Evolutionary conservation across 257 asterid species (phyloP).

Genomic region (Apocynum venetum): DNA sequence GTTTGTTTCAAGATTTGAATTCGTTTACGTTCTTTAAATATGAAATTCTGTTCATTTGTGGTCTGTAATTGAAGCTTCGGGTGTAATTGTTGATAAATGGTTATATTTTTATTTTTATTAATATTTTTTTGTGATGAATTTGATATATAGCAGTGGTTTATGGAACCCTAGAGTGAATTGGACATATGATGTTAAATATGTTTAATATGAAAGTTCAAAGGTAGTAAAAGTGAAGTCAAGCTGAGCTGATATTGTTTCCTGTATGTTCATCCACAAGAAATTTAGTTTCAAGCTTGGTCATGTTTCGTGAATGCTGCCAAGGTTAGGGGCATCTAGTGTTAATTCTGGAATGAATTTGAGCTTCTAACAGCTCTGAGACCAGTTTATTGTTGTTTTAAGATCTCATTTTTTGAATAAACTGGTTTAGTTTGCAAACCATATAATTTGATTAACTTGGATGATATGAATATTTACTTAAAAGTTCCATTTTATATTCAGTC

Average conservation of each 20-base stretch:
- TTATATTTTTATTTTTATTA: background rate
- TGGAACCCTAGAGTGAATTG: background rate
- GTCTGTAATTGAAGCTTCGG: too few relatives aligned
- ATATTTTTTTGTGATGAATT: background rate
- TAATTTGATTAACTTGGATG: background rate
- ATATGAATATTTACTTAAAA: background rate
- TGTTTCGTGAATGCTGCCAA: background rate
- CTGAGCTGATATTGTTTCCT: background rate
- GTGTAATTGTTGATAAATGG: too few relatives aligned
- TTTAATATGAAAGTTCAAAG: background rate
- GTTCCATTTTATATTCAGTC: background rate
- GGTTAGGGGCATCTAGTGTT: background rate
- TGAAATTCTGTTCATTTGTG: background rate
- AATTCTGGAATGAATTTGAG: background rate
- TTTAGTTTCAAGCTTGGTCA: background rate
- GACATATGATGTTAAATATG: background rate
- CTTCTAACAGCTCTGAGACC: background rate
- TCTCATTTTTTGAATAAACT: background rate
- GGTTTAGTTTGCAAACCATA: background rate
- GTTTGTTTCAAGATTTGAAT: background rate
- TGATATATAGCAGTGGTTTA: background rate
- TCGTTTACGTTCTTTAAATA: background rate
- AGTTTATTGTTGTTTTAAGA: background rate
- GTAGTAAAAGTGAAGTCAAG: background rate
- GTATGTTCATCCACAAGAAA: background rate